Evolutionary conservation across 768 basidiomycete genomes (phyloP), one percentile per base, ranked within the genome.

Genomic region (Amanita polypyramis): DNA sequence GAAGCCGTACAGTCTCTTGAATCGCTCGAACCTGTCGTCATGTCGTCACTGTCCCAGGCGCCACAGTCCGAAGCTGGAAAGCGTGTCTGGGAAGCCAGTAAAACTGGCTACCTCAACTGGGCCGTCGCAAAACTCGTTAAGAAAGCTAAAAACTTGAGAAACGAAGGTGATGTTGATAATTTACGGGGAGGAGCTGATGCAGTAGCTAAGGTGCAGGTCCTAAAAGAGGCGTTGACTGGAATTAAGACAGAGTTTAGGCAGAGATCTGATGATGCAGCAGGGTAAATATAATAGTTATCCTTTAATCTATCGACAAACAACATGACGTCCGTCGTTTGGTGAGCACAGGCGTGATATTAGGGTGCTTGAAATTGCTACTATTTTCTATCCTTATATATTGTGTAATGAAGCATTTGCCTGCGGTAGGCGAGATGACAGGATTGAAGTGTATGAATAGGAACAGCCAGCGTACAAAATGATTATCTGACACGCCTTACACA

Each of bases 51-150:
- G 19, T 56, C 68, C 29, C 62, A 70, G 20, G 58, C 66, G 20
- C 56, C 70, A 3, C 76, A 80, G 49, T 76, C 80, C 0, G 76
- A 80, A 50, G 77, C 80, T 0, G 80, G 84, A 0, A 86, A 86
- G 60, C 75, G 80, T 34, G 74, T 74, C 8, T 92, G 89, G 88
- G 86, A 91, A 64, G 75, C 77, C 32, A 79, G 75, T 60, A 75
- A 76, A 58, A 71, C 74, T 1, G 88, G 85, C 4, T 93, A 92
- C 60, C 58, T 82, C 4, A 79, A 79, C 51, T 93, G 90, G 90
- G 87, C 83, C 0, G 67, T 80, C 1, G 67, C 67, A 15, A 76
- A 79, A 59, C 60, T 85, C 6, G 53, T 85, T 37, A 54, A 54
- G 44, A 60, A 56, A 40, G 58, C 61, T 10, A 60, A 51, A 48